Base-by-base conservation (phyloP, 805 yeast species). In the Candida verbasci region DNA sequence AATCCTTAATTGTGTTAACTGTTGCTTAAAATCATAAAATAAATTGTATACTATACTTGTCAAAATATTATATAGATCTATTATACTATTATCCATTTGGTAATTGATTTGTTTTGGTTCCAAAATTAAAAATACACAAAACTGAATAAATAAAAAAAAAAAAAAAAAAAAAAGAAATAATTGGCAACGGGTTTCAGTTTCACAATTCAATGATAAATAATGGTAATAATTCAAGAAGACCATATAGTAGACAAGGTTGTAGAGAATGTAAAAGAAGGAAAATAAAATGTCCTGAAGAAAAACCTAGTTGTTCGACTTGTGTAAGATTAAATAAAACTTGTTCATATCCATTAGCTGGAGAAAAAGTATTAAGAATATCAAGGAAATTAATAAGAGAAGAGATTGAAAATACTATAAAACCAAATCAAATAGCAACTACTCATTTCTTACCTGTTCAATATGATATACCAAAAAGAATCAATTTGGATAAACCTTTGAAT, bases 261-360 rank as follows among this genome's bases (percentile, higher is more conserved):
- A 44, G 56, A 12, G 70, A 64, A 39, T 68, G 73, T 44, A 67
- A 66, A 41, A 52, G 69, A 18, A 53, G 70, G 35, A 68, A 67
- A 40, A 66, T 67, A 32, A 67, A 67, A 41, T 64, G 70, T 30
- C 65, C 62, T 27, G 70, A 64, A 45, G 53, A 38, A 17, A 60
- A 49, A 39, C 63, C 55, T 28, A 47, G 35, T 38, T 64, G 70
- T 40, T 55, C 63, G 55, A 63, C 57, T 35, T 62, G 68, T 42
- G 47, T 50, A 4, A 47, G 64, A 24, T 49, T 58, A 17, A 43
- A 42, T 24, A 62, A 62, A 24, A 27, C 9, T 3, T 38, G 41
- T 24, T 38, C 41, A 9, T 38, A 38, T 29, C 41, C 41, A 25
- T 35, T 35, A 23, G 38, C 41, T 12, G 41, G 41, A 12, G 41